These are phyloP conservation scores for Ophiosphaerella herpotricha DNA, from an alignment of 2,329 filamentous ascomycete genomes.

Conservation along the genomic window DNA sequence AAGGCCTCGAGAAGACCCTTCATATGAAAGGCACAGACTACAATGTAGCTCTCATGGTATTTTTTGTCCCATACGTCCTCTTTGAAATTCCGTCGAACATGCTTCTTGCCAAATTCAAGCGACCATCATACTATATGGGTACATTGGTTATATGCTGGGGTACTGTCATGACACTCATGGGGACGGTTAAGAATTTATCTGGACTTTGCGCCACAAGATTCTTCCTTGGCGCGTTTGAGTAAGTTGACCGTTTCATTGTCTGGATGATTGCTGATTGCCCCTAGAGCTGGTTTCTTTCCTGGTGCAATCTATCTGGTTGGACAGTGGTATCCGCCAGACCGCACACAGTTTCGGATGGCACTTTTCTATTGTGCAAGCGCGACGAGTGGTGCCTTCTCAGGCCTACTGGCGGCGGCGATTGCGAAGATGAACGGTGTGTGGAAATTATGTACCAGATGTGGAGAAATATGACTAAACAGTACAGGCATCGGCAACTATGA, in stretches of 20 bases:
- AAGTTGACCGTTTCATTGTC: neutral
- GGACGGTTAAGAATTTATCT: slow-evolving; percentile 24
- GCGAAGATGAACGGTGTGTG: slow-evolving; percentile 45
- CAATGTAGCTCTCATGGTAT: slow-evolving; percentile 63
- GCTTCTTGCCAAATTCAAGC: slow-evolving; percentile 41
- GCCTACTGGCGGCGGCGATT: slow-evolving; percentile 48
- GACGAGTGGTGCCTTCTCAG: slow-evolving; percentile 48
- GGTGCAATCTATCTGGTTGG: slow-evolving; percentile 43
- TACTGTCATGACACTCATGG: slow-evolving; percentile 32
- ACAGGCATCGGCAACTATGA: neutral
- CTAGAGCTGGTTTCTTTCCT: slow-evolving; percentile 33
- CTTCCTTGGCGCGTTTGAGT: slow-evolving; percentile 30
- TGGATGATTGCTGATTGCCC: neutral
- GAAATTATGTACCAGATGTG: too few species aligned
- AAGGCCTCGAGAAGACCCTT: slow-evolving; percentile 28
- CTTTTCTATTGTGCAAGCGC: slow-evolving; percentile 46
- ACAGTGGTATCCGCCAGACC: slow-evolving; percentile 43
- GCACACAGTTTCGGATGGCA: slow-evolving; percentile 40
- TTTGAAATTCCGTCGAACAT: slow-evolving; percentile 50
- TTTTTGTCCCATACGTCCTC: slow-evolving; percentile 56
- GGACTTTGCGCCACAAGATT: slow-evolving; percentile 22
- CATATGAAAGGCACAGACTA: slow-evolving; percentile 60
- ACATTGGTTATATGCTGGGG: slow-evolving; percentile 32
- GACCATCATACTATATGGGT: slow-evolving; percentile 35
- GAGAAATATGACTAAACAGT: slow-evolving; percentile 40